Conservation (phyloP, 2,329 filamentous ascomycete species). For the Chlorencoelia australis region DNA sequence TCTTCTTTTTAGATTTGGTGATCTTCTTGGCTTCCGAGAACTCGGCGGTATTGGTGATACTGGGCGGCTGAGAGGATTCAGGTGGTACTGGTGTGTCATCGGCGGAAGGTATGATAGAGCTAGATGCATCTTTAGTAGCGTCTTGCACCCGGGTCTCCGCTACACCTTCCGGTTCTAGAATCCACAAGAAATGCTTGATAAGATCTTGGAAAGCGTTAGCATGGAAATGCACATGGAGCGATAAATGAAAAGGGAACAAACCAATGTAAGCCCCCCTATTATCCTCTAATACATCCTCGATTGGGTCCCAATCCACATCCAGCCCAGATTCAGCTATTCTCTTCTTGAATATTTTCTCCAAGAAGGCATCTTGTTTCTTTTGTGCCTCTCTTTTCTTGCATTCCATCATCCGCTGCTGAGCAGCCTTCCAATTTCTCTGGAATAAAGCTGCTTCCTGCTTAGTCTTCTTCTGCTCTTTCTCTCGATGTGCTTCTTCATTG, state of each 20-base stretch:
- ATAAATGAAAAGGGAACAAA: conserved; percentile 19
- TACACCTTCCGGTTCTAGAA: conserved; percentile 2
- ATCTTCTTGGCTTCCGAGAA: too few species aligned
- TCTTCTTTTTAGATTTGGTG: too few species aligned
- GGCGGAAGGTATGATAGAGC: too few species aligned
- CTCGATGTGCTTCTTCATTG: conserved; percentile 34
- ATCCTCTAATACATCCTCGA: conserved; percentile 36
- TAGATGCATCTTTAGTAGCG: too few species aligned
- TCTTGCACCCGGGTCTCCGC: too few species aligned
- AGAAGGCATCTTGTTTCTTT: conserved; percentile 33
- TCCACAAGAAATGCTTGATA: conserved; percentile 16
- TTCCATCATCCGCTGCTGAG: conserved; percentile 31
- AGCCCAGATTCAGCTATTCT: conserved; percentile 29
- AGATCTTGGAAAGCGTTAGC: conserved; percentile 6
- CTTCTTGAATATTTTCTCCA: conserved; percentile 34
- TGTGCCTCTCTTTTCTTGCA: conserved; percentile 32
- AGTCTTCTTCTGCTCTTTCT: conserved; percentile 39
- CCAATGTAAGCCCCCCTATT: conserved; percentile 32
- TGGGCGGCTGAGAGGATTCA: too few species aligned
- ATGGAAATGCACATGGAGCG: not conserved
- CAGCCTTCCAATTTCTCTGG: conserved; percentile 36
- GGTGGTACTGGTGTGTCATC: too few species aligned
- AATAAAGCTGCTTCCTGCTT: conserved; percentile 39
- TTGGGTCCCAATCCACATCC: conserved; percentile 36
- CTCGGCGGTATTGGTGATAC: too few species aligned